phyloP scores from a whole-genome alignment of 2,329 filamentous ascomycete genomes.

The Exophiala bonariae region DNA sequence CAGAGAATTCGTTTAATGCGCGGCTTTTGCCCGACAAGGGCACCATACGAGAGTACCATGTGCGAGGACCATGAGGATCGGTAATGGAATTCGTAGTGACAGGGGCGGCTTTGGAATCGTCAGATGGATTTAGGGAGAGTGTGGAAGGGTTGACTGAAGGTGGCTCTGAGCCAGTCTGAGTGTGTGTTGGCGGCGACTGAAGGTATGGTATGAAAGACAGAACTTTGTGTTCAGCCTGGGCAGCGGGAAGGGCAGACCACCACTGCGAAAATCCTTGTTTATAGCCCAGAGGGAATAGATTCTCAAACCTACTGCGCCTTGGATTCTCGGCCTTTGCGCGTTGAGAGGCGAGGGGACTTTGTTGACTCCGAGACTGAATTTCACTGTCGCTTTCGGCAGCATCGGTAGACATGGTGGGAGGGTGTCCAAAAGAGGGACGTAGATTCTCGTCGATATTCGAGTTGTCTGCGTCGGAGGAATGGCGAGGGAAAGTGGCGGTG shows the following conservation, averaged over 20 bases:
- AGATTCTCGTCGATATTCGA: conserved; percentile 13
- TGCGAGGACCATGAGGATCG: conserved; percentile 80
- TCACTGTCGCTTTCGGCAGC: conserved; percentile 33
- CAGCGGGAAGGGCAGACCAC: conserved; percentile 85
- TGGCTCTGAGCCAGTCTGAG: conserved; percentile 59
- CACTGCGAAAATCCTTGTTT: conserved; percentile 91
- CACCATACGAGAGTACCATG: conserved; percentile 85
- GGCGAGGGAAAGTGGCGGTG: conserved; percentile 2
- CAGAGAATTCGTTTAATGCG: conserved; percentile 86
- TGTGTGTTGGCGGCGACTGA: conserved; percentile 67
- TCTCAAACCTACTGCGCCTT: conserved; percentile 29
- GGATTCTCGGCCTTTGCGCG: conserved; percentile 38
- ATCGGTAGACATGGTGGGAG: conserved; percentile 28
- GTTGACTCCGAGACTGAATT: conserved; percentile 37
- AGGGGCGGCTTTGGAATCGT: conserved; percentile 39
- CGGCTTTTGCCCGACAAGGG: conserved; percentile 81
- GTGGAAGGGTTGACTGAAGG: conserved; percentile 40
- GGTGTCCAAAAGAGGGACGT: conserved; percentile 21
- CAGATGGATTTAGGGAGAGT: conserved; percentile 38
- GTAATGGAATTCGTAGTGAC: conserved; percentile 51
- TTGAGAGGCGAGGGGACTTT: conserved; percentile 51
- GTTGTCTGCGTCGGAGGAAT: too few species aligned
- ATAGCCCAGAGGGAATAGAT: conserved; percentile 82
- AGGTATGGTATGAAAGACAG: conserved; percentile 84
- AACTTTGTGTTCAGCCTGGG: conserved; percentile 82